phyloP scores from a whole-genome alignment of 1,139 yeast genomes.

The Diutina catenulata region DNA sequence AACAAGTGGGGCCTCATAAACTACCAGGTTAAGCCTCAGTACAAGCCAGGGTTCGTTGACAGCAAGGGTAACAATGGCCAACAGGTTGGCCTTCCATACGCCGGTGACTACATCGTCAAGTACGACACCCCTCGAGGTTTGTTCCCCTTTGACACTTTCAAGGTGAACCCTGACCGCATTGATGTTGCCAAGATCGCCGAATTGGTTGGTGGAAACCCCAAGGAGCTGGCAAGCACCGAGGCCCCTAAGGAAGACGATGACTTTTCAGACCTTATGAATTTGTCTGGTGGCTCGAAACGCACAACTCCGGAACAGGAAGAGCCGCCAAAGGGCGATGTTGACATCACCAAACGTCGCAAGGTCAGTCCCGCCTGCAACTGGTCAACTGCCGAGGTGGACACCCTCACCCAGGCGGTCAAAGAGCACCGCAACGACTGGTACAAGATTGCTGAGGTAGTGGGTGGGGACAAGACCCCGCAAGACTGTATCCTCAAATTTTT shows the following conservation, averaged over 20 bases:
- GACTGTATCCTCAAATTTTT: slow-evolving; percentile 74
- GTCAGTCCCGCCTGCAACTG: slow-evolving; percentile 36
- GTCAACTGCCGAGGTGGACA: slow-evolving; percentile 49
- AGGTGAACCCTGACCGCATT: slow-evolving; percentile 40
- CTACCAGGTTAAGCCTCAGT: slow-evolving; percentile 73
- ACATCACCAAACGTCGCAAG: slow-evolving; percentile 28
- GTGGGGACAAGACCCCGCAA: slow-evolving; percentile 59
- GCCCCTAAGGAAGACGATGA: not conserved
- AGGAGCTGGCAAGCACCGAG: not conserved
- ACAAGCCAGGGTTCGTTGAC: slow-evolving; percentile 50
- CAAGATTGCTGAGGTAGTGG: slow-evolving; percentile 49
- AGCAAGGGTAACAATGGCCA: slow-evolving; percentile 44
- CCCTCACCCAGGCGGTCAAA: slow-evolving; percentile 51
- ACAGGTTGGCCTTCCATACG: slow-evolving; percentile 42
- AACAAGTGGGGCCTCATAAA: slow-evolving; percentile 96
- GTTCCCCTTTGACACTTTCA: slow-evolving; percentile 82
- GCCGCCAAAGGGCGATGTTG: not conserved
- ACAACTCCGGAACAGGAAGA: slow-evolving; percentile 6
- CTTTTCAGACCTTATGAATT: not conserved
- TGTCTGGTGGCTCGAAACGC: slow-evolving; percentile 7
- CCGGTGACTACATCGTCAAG: slow-evolving; percentile 56
- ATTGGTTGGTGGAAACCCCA: slow-evolving; percentile 19
- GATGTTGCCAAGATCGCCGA: slow-evolving; percentile 47
- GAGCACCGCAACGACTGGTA: slow-evolving; percentile 63
- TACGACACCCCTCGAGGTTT: slow-evolving; percentile 91